Evolutionary conservation across 2,329 filamentous ascomycete genomes (phyloP).

Genomic region (Sordariomycetes sp.): DNA sequence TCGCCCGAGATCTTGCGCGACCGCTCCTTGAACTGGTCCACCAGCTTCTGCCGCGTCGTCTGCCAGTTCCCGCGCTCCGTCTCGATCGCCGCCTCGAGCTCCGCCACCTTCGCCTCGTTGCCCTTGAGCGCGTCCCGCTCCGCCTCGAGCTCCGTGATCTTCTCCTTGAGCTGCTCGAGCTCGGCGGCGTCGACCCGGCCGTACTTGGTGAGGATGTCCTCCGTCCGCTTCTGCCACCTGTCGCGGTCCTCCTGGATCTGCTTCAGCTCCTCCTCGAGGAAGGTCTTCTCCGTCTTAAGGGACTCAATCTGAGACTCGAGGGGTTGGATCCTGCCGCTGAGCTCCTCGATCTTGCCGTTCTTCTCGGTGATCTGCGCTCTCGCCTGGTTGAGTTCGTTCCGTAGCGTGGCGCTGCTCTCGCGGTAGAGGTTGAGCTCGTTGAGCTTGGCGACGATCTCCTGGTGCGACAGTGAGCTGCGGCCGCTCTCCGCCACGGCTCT

Average conservation of each 20-base stretch:
- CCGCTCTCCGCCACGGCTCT: conserved; percentile 63
- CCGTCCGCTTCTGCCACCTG: conserved; percentile 89
- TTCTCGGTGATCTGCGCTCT: conserved; percentile 69
- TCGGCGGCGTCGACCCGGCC: conserved; percentile 91
- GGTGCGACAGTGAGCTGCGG: conserved; percentile 66
- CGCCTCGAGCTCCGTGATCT: conserved; percentile 53
- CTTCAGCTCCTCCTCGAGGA: conserved; percentile 78
- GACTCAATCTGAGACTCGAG: conserved; percentile 72
- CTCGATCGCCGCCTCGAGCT: conserved; percentile 40
- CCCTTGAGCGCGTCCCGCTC: conserved; percentile 50
- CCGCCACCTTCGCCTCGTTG: conserved; percentile 38
- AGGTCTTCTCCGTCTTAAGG: conserved; percentile 69
- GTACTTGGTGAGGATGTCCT: conserved; percentile 92
- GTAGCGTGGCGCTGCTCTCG: conserved; percentile 85
- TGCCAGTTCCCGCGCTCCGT: conserved; percentile 44
- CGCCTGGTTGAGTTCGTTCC: conserved; percentile 73
- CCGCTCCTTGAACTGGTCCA: conserved; percentile 54
- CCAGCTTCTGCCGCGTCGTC: conserved; percentile 38
- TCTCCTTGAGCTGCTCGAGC: conserved; percentile 77
- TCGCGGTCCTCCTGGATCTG: conserved; percentile 86
- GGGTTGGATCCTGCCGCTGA: conserved; percentile 68
- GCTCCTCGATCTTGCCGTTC: conserved; percentile 60
- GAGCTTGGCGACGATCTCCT: conserved; percentile 86
- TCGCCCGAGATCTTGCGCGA: conserved; percentile 43
- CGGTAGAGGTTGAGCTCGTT: conserved; percentile 94